Evolutionary conservation across 2,329 filamentous ascomycete species (phyloP), one percentile per base, ranked within the genome.

Genomic region (Fusarium sp.): DNA sequence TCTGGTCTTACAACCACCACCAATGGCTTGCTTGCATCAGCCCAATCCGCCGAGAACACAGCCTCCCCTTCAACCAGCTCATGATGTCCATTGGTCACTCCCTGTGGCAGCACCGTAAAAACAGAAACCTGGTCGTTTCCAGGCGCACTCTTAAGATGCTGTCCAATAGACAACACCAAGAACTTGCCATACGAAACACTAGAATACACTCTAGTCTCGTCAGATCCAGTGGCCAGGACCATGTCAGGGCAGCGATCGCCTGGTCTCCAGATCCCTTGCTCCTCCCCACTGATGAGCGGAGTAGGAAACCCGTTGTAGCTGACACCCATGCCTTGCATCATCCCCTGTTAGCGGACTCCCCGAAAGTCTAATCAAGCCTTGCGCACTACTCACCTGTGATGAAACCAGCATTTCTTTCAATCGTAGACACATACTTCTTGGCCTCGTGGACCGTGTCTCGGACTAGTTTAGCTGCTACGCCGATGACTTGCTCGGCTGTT

Each of bases 331-430:
- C 71, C 71, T 73, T 34, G 11, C 31, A 5, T 14, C 9, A 4
- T 20, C 16, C 14, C 14, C 0, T 1, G 11, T 73, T 20, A 73
- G 60, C 13, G 2, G 1, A 6, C 14, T 13, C 7, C 24, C 2
- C 14, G 3, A 38, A 31, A 54, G 27, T 10, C 0, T 16, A 22
- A 8, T 16, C 4, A 4, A 1, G 8, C 4, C 22, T 24, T n/a
- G 31, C 7, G 66, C 40, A 42, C 27, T 29, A 31, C 77, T 68
- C 76, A 82, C 85, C 85, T 7, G 85, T 87, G 54, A 87, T 87
- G 68, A 85, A 87, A 1, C 82, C 85, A 0, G 86, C 85, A 50
- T 87, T 87, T 66, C 81, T 83, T 69, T 87, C 82, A 47, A 87
- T 86, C 0, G 85, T 85, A 29, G 81, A 81, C 4, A 87, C 85